A percentile compares a stretch with the other conserved stretches of the same genome.
These are phyloP conservation scores for Brasilioporus rufonigricans DNA, from an alignment of 768 basidiomycete species.

Conservation along the genomic window DNA sequence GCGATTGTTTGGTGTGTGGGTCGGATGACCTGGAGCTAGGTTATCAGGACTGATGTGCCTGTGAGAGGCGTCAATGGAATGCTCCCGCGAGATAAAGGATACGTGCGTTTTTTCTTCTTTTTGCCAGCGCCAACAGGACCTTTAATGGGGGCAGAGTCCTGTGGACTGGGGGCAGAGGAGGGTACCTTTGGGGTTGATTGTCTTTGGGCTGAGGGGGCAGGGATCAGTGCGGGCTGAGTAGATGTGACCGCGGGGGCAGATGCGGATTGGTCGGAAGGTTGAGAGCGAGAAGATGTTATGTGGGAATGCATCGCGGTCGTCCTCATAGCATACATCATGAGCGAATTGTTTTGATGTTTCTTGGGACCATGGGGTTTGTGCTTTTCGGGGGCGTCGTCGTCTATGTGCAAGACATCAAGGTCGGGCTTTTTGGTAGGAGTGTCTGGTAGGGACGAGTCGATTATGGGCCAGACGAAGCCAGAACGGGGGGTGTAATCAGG, in stretches of 20 bases:
- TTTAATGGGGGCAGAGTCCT: constrained; percentile 45
- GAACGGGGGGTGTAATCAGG: constrained; percentile 84
- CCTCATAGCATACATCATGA: constrained; percentile 77
- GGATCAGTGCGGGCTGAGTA: constrained; percentile 29
- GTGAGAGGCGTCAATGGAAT: constrained; percentile 2
- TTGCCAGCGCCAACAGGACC: constrained; percentile 52
- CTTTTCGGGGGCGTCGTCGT: constrained; percentile 26
- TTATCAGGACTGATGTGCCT: constrained; percentile 27
- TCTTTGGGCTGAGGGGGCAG: constrained; percentile 34
- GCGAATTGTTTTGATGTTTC: constrained; percentile 64
- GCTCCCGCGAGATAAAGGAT: not conserved
- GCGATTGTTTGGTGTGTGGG: not conserved
- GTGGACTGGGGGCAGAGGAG: constrained; percentile 37
- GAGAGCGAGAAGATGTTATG: constrained; percentile 44
- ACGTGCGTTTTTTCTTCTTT: constrained; percentile 76
- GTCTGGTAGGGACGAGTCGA: constrained; percentile 48
- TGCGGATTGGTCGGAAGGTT: constrained; percentile 28
- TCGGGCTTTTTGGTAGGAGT: constrained; percentile 43
- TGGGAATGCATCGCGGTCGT: constrained; percentile 72
- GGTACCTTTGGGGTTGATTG: constrained; percentile 32
- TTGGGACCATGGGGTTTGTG: constrained; percentile 35
- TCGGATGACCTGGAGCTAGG: constrained; percentile 10
- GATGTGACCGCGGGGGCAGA: constrained; percentile 25
- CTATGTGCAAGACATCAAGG: constrained; percentile 26
- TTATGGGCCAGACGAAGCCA: constrained; percentile 84